Base-by-base conservation (phyloP, 2,329 filamentous ascomycete species). In the Berkeleyomyces basicola region DNA sequence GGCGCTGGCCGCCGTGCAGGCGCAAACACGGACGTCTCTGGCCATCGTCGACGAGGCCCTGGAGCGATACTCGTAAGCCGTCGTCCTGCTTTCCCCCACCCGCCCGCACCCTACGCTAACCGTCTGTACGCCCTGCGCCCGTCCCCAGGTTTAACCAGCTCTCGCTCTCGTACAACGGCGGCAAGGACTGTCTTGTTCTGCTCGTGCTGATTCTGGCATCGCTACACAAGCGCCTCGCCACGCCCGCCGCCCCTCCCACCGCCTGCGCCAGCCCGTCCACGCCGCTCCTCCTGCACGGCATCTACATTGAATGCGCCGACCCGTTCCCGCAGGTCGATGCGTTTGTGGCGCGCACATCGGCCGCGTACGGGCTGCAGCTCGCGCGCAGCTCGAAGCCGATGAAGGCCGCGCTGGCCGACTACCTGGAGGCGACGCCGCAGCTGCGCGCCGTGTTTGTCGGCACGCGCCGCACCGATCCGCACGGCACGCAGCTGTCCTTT, bases 281-380 rank as follows among this genome's bases (percentile, higher is more conserved):
- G 36, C 51, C 33, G 47, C 68, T 78, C 62, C 77, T 74, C 65
- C 73, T 96, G 59, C 87, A 90, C 69, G 84, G 88, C 62, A 87
- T 97, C 69, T 97, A 97, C 75, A 93, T 96, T 67, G 85, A 92
- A 63, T 86, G 91, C 0, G 78, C 82, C 1, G 82, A 95, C 70
- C 90, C 93, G 0, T 97, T 99, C 72, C 76, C 81, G 65, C 85
- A 92, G 71, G 90, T 97, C 51, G 90, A 95, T 70, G 78, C 81
- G 51, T 99, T 99, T 69, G 92, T 97, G 36, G 85, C 83, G 91
- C 92, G 97, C 61, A 97, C 92, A 72, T 97, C 92, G 11, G 83
- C 82, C 72, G 96, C 96, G 72, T 95, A 89, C 93, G 93, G 99
- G 73, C 82, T 99, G 11, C 81, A 86, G 61, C 77, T 96, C 5